Conservation (phyloP, 176 grass and related monocot genomes). For the Carex littledalei region DNA sequence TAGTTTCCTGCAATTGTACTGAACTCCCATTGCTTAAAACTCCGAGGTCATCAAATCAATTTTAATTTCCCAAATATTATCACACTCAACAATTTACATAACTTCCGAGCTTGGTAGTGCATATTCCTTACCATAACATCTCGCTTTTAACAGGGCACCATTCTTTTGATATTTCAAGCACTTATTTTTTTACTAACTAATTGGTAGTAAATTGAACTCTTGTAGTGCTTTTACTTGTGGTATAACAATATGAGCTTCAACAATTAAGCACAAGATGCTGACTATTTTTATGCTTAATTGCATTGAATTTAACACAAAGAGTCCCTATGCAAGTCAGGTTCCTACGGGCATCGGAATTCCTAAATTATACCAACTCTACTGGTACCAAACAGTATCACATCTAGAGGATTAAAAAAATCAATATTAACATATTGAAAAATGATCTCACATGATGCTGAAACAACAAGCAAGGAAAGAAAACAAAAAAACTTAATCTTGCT, state of each 20-base stretch:
- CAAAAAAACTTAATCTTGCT: not conserved
- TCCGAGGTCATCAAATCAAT: not conserved
- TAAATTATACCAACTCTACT: not conserved
- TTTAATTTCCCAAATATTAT: not conserved
- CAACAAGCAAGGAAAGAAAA: not conserved
- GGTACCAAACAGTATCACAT: not conserved
- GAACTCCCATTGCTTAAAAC: not conserved
- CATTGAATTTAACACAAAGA: not conserved
- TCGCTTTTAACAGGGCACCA: not conserved
- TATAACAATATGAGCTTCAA: not conserved
- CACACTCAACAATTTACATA: not conserved
- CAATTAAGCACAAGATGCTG: not conserved
- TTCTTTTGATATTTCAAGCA: not conserved
- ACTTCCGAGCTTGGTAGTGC: not conserved
- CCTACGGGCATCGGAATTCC: not conserved
- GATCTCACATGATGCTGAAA: not conserved
- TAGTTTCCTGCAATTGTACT: not conserved
- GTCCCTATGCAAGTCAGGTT: not conserved
- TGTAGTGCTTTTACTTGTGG: not conserved
- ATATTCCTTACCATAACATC: not conserved
- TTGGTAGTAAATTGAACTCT: not conserved
- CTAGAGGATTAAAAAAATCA: not conserved
- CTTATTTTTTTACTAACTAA: not conserved
- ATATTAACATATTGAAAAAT: not conserved
- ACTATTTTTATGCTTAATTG: not conserved